Percentiles rank a stretch among this genome's conserved stretches.
Evolutionary conservation across 495 filamentous ascomycete genomes (phyloP).

Genomic region (Neurospora sp.): DNA sequence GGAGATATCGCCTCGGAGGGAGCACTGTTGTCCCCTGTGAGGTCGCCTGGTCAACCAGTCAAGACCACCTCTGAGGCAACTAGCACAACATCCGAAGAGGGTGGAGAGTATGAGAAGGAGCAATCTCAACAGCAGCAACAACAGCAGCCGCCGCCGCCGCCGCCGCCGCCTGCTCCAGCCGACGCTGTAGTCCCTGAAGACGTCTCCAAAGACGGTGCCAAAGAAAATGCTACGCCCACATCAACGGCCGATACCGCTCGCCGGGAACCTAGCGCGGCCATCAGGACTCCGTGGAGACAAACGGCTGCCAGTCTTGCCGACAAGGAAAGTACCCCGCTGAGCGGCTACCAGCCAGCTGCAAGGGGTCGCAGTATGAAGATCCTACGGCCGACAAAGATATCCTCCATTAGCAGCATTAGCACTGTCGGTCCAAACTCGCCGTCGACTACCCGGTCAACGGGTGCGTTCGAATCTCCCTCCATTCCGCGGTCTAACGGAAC

Average conservation of each 20-base stretch:
- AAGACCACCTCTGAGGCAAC: slow-evolving; percentile 23
- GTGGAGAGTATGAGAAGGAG: slow-evolving; percentile 27
- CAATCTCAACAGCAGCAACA: slow-evolving; percentile 10
- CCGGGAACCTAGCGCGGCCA: slow-evolving; percentile 40
- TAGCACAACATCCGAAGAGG: slow-evolving; percentile 30
- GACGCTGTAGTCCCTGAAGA: neutral
- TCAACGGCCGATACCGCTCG: slow-evolving; percentile 19
- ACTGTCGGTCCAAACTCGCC: slow-evolving; percentile 27
- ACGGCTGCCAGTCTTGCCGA: slow-evolving; percentile 40
- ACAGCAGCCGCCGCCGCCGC: slow-evolving; percentile 8
- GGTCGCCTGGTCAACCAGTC: slow-evolving; percentile 18
- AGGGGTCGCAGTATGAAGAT: slow-evolving; percentile 65
- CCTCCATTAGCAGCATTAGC: neutral
- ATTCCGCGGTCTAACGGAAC: slow-evolving; percentile 19
- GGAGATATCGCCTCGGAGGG: slow-evolving; percentile 13
- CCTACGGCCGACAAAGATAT: slow-evolving; percentile 52
- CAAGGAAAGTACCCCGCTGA: slow-evolving; percentile 37
- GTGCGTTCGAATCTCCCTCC: slow-evolving; percentile 35
- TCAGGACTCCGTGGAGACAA: slow-evolving; percentile 64
- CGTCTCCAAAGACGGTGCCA: slow-evolving; percentile 8
- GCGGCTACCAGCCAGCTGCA: slow-evolving; percentile 47
- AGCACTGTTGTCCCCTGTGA: slow-evolving; percentile 18
- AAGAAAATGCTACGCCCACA: slow-evolving; percentile 18
- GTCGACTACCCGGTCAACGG: slow-evolving; percentile 32
- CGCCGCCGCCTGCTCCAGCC: neutral